phyloP scores from a whole-genome alignment of 805 yeast species.

The Schizosaccharomyces lindneri region DNA sequence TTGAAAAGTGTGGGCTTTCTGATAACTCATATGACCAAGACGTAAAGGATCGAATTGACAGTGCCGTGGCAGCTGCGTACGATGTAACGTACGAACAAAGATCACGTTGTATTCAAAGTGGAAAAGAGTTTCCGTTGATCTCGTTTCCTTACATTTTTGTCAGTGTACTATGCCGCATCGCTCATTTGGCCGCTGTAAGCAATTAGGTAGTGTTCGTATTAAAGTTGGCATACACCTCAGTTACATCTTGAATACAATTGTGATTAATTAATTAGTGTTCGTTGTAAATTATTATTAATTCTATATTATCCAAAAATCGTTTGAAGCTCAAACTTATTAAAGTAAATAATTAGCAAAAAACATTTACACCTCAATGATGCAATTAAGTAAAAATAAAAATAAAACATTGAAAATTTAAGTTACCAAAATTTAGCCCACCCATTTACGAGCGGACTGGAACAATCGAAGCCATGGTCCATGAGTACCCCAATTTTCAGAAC shows the following conservation, averaged over 20 bases:
- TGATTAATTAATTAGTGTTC: no score
- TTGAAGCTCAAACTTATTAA: no score
- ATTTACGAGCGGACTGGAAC: constrained; percentile 76
- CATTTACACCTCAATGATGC: no score
- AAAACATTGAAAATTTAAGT: no score
- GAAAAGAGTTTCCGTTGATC: not conserved
- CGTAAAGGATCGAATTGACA: not conserved
- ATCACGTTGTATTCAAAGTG: not conserved
- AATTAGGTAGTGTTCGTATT: no score
- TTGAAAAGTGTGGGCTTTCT: not conserved
- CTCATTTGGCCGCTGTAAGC: not conserved
- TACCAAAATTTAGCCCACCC: constrained; percentile 29
- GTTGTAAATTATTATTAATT: no score
- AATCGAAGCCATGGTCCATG: constrained; percentile 90
- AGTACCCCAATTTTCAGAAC: constrained; percentile 36
- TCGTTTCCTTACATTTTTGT: not conserved
- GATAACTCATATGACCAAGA: not conserved
- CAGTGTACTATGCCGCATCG: not conserved
- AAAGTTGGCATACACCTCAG: no score
- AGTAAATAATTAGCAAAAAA: no score
- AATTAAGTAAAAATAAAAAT: no score
- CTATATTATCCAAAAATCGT: no score
- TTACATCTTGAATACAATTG: no score
- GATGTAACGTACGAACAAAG: not conserved
- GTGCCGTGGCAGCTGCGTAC: not conserved